These are phyloP conservation scores for Ophiognomonia clavigignenti-juglandacearum DNA, from an alignment of 2,329 filamentous ascomycete species.

Conservation along the genomic window DNA sequence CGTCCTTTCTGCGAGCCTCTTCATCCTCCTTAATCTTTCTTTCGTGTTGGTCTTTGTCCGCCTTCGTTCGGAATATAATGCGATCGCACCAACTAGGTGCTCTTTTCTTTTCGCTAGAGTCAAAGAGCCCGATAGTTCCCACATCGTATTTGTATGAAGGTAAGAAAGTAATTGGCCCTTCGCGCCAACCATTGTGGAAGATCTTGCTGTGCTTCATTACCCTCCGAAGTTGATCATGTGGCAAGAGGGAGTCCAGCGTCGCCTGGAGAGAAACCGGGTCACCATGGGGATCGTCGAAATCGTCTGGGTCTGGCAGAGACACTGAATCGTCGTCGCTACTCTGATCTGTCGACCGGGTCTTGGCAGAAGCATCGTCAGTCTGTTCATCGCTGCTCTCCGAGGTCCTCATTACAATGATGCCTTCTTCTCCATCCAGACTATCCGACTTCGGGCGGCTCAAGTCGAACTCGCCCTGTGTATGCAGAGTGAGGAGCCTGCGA, in stretches of 20 bases:
- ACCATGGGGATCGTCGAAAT: slow-evolving; percentile 62
- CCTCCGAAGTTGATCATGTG: slow-evolving; percentile 80
- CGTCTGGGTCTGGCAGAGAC: slow-evolving; percentile 57
- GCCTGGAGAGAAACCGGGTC: slow-evolving; percentile 86
- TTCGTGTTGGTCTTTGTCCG: slow-evolving; percentile 63
- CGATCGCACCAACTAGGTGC: slow-evolving; percentile 97
- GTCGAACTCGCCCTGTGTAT: slow-evolving; percentile 75
- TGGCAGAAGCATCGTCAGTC: slow-evolving; percentile 28
- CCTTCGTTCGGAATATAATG: slow-evolving; percentile 77
- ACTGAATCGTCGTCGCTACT: slow-evolving; percentile 34
- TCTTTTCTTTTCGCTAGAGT: slow-evolving; percentile 90
- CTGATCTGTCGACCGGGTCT: slow-evolving; percentile 20
- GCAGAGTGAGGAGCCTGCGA: slow-evolving; percentile 73
- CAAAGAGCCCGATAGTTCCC: slow-evolving; percentile 87
- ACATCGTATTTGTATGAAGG: slow-evolving; percentile 98
- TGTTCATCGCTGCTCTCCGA: slow-evolving; percentile 44
- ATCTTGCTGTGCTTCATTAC: slow-evolving; percentile 71
- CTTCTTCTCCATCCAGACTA: slow-evolving; percentile 39
- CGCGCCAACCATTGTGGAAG: slow-evolving; percentile 88
- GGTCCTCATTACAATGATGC: slow-evolving; percentile 42
- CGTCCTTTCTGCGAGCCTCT: slow-evolving; percentile 66
- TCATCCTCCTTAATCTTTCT: slow-evolving; percentile 58
- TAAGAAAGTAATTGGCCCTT: slow-evolving; percentile 82
- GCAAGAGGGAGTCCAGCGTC: slow-evolving; percentile 78
- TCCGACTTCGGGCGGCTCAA: slow-evolving; percentile 38